Conservation (phyloP, 2,329 filamentous ascomycete genomes). For the Colletotrichum lentis region DNA sequence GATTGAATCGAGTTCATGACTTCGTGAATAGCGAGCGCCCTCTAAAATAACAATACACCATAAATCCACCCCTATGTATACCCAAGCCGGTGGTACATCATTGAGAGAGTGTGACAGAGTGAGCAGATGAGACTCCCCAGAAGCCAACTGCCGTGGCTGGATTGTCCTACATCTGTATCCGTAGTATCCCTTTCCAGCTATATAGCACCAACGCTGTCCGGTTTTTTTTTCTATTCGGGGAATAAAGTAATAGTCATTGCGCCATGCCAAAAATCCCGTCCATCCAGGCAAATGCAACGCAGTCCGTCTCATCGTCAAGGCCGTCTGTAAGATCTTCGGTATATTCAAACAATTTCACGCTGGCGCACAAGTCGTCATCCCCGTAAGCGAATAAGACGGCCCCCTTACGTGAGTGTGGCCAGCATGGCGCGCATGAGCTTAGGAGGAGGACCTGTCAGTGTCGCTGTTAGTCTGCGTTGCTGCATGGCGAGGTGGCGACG, state of each 20-base stretch:
- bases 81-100: neutral
- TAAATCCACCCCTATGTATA: neutral
- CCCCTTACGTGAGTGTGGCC: slow-evolving; percentile 69
- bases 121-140: neutral
- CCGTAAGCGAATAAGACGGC: neutral
- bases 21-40: slow-evolving; percentile 8
- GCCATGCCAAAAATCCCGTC: slow-evolving; percentile 3
- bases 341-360: slow-evolving; percentile 12
- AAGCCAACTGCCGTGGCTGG: neutral
- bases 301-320: slow-evolving; percentile 10
- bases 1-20: slow-evolving; percentile 5
- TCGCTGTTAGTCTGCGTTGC: slow-evolving; percentile 40
- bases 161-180: neutral
- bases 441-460: slow-evolving; percentile 66
- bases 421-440: slow-evolving; percentile 74
- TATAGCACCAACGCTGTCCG: neutral
- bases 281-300: slow-evolving; percentile 14
- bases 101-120: neutral
- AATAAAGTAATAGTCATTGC: slow-evolving; percentile 20
- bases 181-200: neutral
- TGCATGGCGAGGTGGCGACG: slow-evolving; percentile 28
- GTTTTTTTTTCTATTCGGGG: slow-evolving; percentile 37
- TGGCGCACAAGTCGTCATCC: neutral
- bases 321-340: slow-evolving; percentile 22
- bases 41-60: slow-evolving; percentile 5